Percentiles rank a stretch among this genome's conserved stretches.
Evolutionary conservation across 257 asterid species (phyloP).

Genomic region (Nyctanthes arbortristis): DNA sequence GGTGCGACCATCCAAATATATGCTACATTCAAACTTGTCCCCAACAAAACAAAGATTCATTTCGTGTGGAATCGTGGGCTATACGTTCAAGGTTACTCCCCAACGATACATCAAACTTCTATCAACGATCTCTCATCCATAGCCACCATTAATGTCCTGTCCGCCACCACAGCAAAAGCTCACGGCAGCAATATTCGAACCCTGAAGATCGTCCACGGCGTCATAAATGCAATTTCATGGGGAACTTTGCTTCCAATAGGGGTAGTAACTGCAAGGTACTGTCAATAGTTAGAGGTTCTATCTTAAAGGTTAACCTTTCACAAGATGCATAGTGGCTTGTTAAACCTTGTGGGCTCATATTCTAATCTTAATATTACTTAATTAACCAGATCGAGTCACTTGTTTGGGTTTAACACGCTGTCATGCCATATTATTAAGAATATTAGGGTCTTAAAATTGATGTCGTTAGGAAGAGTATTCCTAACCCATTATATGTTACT

Average conservation of each 20-base stretch:
- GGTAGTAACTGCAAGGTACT: conserved; percentile 64
- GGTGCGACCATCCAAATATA: conserved; percentile 73
- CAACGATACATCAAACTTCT: conserved; percentile 74
- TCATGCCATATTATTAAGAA: no score
- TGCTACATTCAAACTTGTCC: conserved; percentile 58
- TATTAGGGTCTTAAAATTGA: no score
- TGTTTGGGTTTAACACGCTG: no score
- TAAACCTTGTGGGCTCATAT: no score
- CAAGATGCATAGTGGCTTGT: no score
- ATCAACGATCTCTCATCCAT: conserved; percentile 65
- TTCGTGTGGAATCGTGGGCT: conserved; percentile 82
- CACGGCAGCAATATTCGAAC: conserved; percentile 29
- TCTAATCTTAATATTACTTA: no score
- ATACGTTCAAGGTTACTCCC: conserved; percentile 95
- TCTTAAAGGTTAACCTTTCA: no score
- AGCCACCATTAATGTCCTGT: conserved; percentile 62
- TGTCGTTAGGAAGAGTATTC: no score
- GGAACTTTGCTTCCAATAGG: conserved; percentile 80
- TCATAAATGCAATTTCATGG: conserved; percentile 71
- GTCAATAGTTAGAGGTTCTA: no score
- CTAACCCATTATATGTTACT: no score
- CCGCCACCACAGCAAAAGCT: conserved; percentile 48
- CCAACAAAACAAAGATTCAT: conserved; percentile 69
- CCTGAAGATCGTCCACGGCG: conserved; percentile 61
- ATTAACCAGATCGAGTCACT: no score